A percentile compares a stretch with the other conserved stretches of the same genome.
phyloP scores from a whole-genome alignment of 371 early-diverging fungal genomes.

The Mucor mucedo region DNA sequence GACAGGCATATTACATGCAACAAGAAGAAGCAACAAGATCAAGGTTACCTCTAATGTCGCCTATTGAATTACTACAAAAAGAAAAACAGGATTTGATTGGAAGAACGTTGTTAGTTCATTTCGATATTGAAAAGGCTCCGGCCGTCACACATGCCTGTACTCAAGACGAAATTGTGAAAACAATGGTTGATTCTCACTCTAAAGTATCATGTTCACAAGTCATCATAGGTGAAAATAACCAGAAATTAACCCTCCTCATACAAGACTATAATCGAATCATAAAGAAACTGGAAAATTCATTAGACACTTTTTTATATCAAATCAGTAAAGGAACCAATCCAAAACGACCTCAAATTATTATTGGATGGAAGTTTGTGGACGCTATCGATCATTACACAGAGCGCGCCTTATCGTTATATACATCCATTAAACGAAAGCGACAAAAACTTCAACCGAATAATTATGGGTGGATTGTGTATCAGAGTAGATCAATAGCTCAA shows the following conservation, averaged over 20 bases:
- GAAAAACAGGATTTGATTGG: constrained; percentile 20
- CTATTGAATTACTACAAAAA: constrained; percentile 41
- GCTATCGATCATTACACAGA: constrained; percentile 74
- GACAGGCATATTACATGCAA: constrained; percentile 56
- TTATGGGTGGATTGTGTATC: constrained; percentile 75
- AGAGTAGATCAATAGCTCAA: constrained; percentile 40
- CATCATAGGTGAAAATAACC: constrained; percentile 16
- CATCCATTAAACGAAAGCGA: constrained; percentile 64
- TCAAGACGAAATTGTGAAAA: neutral
- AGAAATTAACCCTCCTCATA: neutral
- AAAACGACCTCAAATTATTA: constrained; percentile 4
- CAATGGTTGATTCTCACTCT: neutral
- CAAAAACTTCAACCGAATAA: constrained; percentile 51
- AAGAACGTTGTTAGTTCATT: constrained; percentile 25
- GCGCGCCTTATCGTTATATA: constrained; percentile 62
- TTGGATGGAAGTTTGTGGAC: constrained; percentile 58
- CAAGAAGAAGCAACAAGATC: neutral
- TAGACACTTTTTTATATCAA: neutral
- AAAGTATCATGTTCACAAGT: constrained; percentile 5
- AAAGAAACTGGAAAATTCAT: constrained; percentile 2
- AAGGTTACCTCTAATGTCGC: constrained; percentile 34
- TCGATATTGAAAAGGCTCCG: neutral
- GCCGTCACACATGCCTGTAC: neutral
- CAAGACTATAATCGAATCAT: constrained; percentile 14
- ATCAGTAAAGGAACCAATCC: neutral